Evolutionary conservation across 331 rosid species (phyloP).

Genomic region (Rosa hybrid): DNA sequence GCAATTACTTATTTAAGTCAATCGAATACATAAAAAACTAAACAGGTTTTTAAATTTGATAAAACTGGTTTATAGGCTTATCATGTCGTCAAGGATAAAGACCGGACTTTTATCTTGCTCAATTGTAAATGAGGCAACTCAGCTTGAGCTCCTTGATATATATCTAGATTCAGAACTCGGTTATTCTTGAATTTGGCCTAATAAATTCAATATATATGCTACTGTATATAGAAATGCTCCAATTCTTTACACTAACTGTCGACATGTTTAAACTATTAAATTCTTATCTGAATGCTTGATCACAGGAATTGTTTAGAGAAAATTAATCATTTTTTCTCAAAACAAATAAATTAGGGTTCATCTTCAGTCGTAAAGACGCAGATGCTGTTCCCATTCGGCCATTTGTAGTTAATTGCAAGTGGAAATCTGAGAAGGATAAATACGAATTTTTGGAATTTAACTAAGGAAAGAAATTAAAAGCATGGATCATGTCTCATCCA

Average conservation of each 20-base stretch:
- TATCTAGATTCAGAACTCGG: not conserved
- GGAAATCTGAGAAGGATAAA: not conserved
- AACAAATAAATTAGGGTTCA: not conserved
- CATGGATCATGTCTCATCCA: slow-evolving; percentile 14
- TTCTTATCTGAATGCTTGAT: not conserved
- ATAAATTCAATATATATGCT: not conserved
- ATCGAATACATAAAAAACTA: too few relatives aligned
- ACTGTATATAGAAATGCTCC: too few relatives aligned
- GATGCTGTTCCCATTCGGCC: not conserved
- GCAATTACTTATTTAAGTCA: too few relatives aligned
- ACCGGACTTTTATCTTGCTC: not conserved
- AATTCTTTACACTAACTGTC: not conserved
- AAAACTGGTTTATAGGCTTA: not conserved
- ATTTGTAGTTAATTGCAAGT: not conserved
- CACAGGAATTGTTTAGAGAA: not conserved
- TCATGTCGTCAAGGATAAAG: not conserved
- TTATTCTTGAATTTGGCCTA: not conserved
- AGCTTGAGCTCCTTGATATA: not conserved
- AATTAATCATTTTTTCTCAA: not conserved
- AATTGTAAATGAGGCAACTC: not conserved
- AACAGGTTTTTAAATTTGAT: too few relatives aligned
- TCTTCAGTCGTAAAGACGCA: not conserved
- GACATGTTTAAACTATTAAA: not conserved
- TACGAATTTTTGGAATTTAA: not conserved
- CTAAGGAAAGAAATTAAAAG: slow-evolving; percentile 4